A percentile compares a stretch with the other conserved stretches of the same genome.
Evolutionary conservation across 441 rosid genomes (phyloP).

Genomic region (Eutrema salsugineum): DNA sequence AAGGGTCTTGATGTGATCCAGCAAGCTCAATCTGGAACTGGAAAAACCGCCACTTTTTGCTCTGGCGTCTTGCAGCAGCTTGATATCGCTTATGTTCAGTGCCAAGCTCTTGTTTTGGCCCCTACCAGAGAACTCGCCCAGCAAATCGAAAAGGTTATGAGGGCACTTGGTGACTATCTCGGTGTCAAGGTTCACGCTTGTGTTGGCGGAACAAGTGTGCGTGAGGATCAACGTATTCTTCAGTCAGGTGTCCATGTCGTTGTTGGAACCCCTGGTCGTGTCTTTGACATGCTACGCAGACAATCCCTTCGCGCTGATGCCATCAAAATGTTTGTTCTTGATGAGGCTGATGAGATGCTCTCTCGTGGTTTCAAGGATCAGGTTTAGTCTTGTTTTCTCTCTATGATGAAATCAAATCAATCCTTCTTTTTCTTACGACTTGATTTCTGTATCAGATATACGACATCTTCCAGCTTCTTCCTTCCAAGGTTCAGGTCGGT

Average conservation of each 20-base stretch:
- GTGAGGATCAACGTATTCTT: conserved; percentile 62
- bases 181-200: conserved; percentile 71
- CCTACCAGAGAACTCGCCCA: conserved; percentile 73
- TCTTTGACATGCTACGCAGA: conserved; percentile 64
- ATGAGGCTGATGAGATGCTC: conserved; percentile 76
- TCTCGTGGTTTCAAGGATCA: conserved; percentile 68
- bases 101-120: conserved; percentile 64
- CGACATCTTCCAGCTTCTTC: conserved; percentile 56
- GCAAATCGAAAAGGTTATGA: conserved; percentile 73
- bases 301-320: conserved; percentile 57
- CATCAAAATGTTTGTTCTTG: conserved; percentile 59
- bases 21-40: conserved; percentile 72
- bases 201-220: conserved; percentile 67
- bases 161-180: conserved; percentile 62
- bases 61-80: conserved; percentile 67
- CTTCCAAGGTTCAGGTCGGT: conserved; percentile 50
- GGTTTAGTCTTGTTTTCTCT: conserved; percentile 19
- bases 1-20: conserved; percentile 69
- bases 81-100: conserved; percentile 42
- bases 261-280: conserved; percentile 78
- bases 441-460: conserved; percentile 38
- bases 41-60: conserved; percentile 69
- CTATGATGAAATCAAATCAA: background rate
- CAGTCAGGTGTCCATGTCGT: conserved; percentile 67
- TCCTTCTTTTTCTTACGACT: background rate